Evolutionary conservation across 208 protist species (phyloP).

Genomic region (Leishmania aethiopica): DNA sequence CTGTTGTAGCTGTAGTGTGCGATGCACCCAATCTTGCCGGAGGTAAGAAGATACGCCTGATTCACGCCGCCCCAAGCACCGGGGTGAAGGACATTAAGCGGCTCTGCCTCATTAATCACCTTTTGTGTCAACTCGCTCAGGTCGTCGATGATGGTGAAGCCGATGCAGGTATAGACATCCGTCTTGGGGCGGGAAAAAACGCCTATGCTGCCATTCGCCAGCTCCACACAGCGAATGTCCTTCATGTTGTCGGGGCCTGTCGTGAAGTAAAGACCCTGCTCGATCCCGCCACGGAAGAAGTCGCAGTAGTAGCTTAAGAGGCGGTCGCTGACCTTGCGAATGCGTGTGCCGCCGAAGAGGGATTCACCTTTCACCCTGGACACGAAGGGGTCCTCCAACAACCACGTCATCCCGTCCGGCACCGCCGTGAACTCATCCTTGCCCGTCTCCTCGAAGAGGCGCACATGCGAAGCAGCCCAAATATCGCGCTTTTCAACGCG

Average conservation of each 20-base stretch:
- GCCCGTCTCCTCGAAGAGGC: constrained; percentile 57
- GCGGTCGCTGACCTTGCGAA: constrained; percentile 40
- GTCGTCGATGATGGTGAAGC: constrained; percentile 59
- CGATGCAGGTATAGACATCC: constrained; percentile 51
- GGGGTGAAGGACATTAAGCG: constrained; percentile 58
- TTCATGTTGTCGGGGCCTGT: constrained; percentile 64
- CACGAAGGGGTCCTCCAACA: constrained; percentile 57
- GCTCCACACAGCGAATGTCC: constrained; percentile 53
- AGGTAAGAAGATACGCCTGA: constrained; percentile 63
- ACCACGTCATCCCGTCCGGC: constrained; percentile 46
- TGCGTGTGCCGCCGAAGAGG: constrained; percentile 55
- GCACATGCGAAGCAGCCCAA: constrained; percentile 55
- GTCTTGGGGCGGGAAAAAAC: constrained; percentile 69
- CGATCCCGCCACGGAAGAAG: constrained; percentile 53
- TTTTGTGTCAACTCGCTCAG: constrained; percentile 51
- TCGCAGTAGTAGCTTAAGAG: constrained; percentile 59
- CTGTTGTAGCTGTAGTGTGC: constrained; percentile 72
- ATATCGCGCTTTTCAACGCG: constrained; percentile 49
- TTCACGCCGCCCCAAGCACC: constrained; percentile 70
- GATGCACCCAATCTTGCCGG: constrained; percentile 66
- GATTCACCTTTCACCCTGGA: constrained; percentile 52
- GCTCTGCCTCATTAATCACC: constrained; percentile 47
- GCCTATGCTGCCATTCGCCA: constrained; percentile 49
- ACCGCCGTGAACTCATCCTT: constrained; percentile 63
- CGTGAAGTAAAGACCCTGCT: constrained; percentile 49